These are phyloP conservation scores for Saccharomycopsis sp. DNA, from an alignment of 805 yeast species.

Conservation along the genomic window DNA sequence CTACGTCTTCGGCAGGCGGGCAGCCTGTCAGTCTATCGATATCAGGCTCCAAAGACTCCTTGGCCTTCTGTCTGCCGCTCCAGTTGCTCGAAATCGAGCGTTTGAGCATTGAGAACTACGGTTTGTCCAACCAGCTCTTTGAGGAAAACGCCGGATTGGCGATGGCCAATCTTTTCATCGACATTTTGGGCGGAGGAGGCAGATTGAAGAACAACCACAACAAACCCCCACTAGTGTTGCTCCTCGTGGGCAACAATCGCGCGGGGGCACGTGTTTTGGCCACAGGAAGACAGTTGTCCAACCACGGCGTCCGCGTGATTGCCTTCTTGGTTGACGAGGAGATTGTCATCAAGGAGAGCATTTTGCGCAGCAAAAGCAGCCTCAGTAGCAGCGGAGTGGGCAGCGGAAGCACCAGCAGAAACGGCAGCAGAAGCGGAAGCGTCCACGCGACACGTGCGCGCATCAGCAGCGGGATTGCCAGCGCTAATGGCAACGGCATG, in stretches of 20 bases:
- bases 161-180: conserved; percentile 50
- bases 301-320: conserved; percentile 65
- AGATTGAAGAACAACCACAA: conserved; percentile 67
- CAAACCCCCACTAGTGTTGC: conserved; percentile 67
- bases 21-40: conserved; percentile 15
- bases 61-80: conserved; percentile 67
- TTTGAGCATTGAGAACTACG: conserved; percentile 45
- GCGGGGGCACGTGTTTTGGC: conserved; percentile 74
- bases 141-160: conserved; percentile 67
- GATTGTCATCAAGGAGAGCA: conserved; percentile 9
- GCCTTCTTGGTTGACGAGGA: conserved; percentile 31
- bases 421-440: neutral
- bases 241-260: conserved; percentile 66
- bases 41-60: conserved; percentile 20
- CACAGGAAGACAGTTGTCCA: conserved; percentile 70
- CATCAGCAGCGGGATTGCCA: neutral
- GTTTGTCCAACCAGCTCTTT: conserved; percentile 38
- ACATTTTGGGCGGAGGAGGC: conserved; percentile 61
- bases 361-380: neutral
- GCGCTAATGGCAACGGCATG: neutral
- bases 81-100: conserved; percentile 75
- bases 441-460: neutral
- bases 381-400: conserved; percentile 22
- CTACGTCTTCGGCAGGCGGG: neutral
- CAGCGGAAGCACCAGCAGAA: neutral